Percentiles rank a stretch among this genome's conserved stretches.
Evolutionary conservation across 805 yeast species (phyloP).

Genomic region (Middelhovenomyces tepae): DNA sequence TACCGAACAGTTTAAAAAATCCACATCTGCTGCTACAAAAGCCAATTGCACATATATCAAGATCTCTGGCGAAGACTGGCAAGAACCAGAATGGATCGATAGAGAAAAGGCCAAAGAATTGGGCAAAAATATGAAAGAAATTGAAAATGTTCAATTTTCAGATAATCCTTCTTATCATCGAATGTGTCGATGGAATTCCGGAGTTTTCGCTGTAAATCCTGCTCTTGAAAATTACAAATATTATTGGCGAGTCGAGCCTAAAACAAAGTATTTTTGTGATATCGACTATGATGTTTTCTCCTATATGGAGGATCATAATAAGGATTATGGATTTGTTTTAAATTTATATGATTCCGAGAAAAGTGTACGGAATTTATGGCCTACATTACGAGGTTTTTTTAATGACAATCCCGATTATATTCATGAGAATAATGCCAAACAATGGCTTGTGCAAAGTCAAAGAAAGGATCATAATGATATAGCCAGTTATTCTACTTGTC

Average conservation of each 20-base stretch:
- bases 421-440: slow-evolving; percentile 50
- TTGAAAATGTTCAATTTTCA: slow-evolving; percentile 52
- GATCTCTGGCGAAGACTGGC: slow-evolving; percentile 42
- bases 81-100: slow-evolving; percentile 51
- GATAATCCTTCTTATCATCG: slow-evolving; percentile 58
- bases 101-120: slow-evolving; percentile 32
- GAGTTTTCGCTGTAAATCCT: slow-evolving; percentile 54
- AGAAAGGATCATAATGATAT: slow-evolving; percentile 40
- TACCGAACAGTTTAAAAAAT: slow-evolving; percentile 43
- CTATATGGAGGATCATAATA: slow-evolving; percentile 57
- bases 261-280: slow-evolving; percentile 56
- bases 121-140: slow-evolving; percentile 28
- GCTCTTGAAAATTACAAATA: slow-evolving; percentile 52
- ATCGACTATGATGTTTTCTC: slow-evolving; percentile 71
- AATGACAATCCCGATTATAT: slow-evolving; percentile 49
- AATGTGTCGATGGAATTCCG: slow-evolving; percentile 77
- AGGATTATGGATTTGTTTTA: slow-evolving; percentile 67
- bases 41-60: slow-evolving; percentile 40
- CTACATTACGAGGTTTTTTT: slow-evolving; percentile 54
- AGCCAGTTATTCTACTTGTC: slow-evolving; percentile 61
- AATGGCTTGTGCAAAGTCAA: slow-evolving; percentile 46
- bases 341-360: slow-evolving; percentile 63
- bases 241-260: slow-evolving; percentile 80
- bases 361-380: slow-evolving; percentile 57
- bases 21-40: slow-evolving; percentile 33